A percentile compares a stretch with the other conserved stretches of the same genome.
These are phyloP conservation scores for Ensete glaucum DNA, from an alignment of 176 grass and related monocot genomes.

Conservation along the genomic window DNA sequence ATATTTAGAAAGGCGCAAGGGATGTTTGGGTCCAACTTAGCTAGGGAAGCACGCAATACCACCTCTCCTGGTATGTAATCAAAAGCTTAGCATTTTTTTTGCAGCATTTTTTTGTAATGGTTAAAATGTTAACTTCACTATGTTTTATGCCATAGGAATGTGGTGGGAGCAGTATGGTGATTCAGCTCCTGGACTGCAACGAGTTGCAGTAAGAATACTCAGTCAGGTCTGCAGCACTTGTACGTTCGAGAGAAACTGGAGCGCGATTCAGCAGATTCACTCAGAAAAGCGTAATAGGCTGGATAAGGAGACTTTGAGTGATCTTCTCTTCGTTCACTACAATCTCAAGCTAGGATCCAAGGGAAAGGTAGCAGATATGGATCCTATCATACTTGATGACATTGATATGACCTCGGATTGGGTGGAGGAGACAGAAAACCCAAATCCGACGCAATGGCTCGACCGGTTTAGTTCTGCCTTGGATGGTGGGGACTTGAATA, in stretches of 20 bases:
- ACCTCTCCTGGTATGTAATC: constrained; percentile 53
- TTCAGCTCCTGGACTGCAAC: constrained; percentile 66
- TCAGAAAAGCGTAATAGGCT: constrained; percentile 72
- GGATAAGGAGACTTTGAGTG: constrained; percentile 59
- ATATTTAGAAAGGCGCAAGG: constrained; percentile 78
- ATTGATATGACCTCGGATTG: constrained; percentile 85
- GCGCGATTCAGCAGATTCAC: constrained; percentile 58
- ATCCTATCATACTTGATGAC: constrained; percentile 49
- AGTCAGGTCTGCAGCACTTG: constrained; percentile 87
- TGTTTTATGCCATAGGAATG: constrained; percentile 42
- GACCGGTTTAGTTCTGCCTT: constrained; percentile 62
- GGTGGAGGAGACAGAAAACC: constrained; percentile 75
- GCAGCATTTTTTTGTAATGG: neutral
- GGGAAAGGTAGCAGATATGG: constrained; percentile 40
- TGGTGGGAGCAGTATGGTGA: constrained; percentile 98
- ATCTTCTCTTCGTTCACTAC: constrained; percentile 82
- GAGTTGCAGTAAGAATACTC: constrained; percentile 68
- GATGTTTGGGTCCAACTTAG: constrained; percentile 84
- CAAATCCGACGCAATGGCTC: constrained; percentile 66
- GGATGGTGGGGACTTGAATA: constrained; percentile 64
- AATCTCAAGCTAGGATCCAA: constrained; percentile 59
- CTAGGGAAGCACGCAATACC: constrained; percentile 76
- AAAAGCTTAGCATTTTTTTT: neutral
- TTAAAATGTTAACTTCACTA: constrained; percentile 8
- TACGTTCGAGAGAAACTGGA: constrained; percentile 72